phyloP scores from a whole-genome alignment of 768 basidiomycete species.

The Nevesoporus exiguus region DNA sequence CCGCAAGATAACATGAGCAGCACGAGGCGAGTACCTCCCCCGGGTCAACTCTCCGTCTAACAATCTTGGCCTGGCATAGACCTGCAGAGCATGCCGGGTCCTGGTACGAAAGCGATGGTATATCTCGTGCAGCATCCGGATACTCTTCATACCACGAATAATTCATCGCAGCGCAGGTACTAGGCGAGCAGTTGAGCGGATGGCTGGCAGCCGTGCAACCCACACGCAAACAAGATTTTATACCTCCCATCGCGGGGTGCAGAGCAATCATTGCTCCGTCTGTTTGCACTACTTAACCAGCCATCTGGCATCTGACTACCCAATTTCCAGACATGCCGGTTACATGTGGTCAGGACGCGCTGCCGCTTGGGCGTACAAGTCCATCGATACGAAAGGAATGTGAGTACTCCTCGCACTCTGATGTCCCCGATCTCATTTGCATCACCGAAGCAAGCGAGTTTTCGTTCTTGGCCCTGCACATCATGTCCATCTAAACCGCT shows the following conservation, averaged over 20 bases:
- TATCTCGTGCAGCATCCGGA: constrained; percentile 15
- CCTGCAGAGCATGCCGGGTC: constrained; percentile 81
- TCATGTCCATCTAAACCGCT: constrained; percentile 81
- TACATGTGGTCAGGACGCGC: constrained; percentile 92
- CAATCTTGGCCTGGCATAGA: constrained; percentile 30
- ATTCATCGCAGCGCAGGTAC: constrained; percentile 44
- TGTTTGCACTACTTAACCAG: constrained; percentile 29
- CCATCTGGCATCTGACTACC: constrained; percentile 6
- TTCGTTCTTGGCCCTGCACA: constrained; percentile 97
- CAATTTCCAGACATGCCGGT: constrained; percentile 77
- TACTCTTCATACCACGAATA: constrained; percentile 13
- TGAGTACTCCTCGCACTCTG: constrained; percentile 38
- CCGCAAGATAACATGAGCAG: constrained; percentile 19
- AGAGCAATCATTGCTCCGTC: constrained; percentile 97
- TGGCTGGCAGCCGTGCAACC: constrained; percentile 63
- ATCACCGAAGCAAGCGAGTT: constrained; percentile 70
- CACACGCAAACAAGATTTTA: constrained; percentile 44
- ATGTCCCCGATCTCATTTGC: constrained; percentile 4
- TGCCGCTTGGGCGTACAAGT: constrained; percentile 95
- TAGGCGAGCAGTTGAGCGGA: constrained; percentile 56
- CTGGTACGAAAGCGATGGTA: constrained; percentile 83
- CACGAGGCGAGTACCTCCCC: constrained; percentile 25
- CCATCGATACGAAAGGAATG: constrained; percentile 80
- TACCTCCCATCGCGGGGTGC: constrained; percentile 63
- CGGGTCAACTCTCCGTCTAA: background rate